Evolutionary conservation across 306 rosid species (phyloP).

Genomic region (Dalbergia oliveri): DNA sequence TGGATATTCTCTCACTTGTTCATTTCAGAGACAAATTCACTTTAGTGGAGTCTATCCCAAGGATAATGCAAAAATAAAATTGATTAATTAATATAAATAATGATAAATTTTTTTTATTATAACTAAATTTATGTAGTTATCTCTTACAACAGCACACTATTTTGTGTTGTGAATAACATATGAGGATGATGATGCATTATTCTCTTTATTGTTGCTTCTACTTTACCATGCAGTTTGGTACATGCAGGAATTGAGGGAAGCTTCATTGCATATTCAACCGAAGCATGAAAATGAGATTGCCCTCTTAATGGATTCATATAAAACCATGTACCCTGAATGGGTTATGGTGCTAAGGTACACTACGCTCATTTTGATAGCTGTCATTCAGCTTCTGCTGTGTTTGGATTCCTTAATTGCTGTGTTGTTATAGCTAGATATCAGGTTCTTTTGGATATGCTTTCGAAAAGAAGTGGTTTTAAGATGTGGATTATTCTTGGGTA

Average conservation of each 20-base stretch:
- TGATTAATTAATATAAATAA: no score
- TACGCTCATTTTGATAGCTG: background rate
- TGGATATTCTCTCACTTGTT: no score
- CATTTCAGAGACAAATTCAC: no score
- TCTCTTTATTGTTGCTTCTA: background rate
- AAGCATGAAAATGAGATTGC: conserved; percentile 74
- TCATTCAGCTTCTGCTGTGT: conserved; percentile 6
- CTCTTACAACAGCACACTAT: background rate
- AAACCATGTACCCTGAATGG: conserved; percentile 68
- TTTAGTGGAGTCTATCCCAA: no score
- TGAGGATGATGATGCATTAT: background rate
- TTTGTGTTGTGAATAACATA: background rate
- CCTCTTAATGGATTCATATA: conserved; percentile 62
- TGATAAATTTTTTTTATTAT: background rate
- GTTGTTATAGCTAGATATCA: background rate
- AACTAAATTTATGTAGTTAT: background rate
- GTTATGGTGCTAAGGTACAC: conserved; percentile 68
- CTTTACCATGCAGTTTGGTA: background rate
- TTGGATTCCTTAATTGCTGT: background rate
- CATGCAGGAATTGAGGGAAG: conserved; percentile 76
- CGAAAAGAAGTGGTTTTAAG: background rate
- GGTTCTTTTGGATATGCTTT: background rate
- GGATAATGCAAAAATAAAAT: no score
- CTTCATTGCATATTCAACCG: conserved; percentile 66
- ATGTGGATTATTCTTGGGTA: background rate